Evolutionary conservation across 106 monocot genomes (phyloP).

Genomic region (Dendrobium officinale): DNA sequence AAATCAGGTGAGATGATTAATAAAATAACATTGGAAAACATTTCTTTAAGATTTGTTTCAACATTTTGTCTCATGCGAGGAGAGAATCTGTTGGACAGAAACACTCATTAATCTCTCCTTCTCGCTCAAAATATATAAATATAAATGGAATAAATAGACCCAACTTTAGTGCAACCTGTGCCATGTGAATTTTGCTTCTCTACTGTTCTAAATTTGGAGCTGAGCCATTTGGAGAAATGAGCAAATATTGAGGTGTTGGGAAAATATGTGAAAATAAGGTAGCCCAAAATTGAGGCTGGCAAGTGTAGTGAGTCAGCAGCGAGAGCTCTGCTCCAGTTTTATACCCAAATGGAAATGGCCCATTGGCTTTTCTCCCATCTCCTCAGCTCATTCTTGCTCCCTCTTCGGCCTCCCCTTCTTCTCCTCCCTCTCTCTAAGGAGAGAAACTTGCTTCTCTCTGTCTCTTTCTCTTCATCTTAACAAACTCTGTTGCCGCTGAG

Average conservation of each 20-base stretch:
- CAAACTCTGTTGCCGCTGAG: neutral
- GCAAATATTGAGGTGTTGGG: neutral
- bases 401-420: neutral
- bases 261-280: neutral
- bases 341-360: neutral
- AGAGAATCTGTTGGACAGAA: neutral
- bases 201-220: conserved; percentile 3
- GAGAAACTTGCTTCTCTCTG: neutral
- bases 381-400: neutral
- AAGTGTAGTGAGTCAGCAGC: neutral
- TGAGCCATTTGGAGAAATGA: neutral
- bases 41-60: conserved; percentile 5
- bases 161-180: conserved; percentile 5
- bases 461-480: neutral
- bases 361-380: neutral
- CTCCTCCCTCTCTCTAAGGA: neutral
- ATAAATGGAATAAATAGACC: conserved; percentile 3
- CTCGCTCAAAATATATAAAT: neutral
- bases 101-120: no score
- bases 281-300: neutral
- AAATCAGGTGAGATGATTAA: no score
- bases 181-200: conserved; percentile 8
- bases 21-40: no score
- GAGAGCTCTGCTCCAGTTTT: neutral
- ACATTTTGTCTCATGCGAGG: conserved; percentile 6